A percentile compares a stretch with the other conserved stretches of the same genome.
Conservation (phyloP, 495 filamentous ascomycete species). For the Mytilinidion resinicola region DNA sequence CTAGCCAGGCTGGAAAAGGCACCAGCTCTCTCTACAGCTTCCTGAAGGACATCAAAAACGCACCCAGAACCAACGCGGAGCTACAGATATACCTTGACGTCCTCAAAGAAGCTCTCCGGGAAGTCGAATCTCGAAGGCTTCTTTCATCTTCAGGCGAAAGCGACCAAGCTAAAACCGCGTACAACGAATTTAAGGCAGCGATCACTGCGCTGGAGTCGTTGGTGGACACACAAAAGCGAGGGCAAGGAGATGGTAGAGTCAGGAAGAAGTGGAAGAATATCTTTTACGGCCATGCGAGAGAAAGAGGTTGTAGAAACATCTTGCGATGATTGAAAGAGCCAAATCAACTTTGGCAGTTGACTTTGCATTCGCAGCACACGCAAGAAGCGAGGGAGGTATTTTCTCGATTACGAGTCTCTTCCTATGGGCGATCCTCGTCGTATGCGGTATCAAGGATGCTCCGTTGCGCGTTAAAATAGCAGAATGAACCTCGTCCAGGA, state of each 20-base stretch:
- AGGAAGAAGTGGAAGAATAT: background rate
- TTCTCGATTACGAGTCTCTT: background rate
- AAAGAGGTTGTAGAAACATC: background rate
- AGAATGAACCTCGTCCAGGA: too few relatives aligned
- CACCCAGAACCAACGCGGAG: background rate
- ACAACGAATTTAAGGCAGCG: background rate
- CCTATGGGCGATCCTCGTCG: too few relatives aligned
- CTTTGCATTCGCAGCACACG: background rate
- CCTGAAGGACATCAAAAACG: background rate
- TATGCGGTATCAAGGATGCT: too few relatives aligned
- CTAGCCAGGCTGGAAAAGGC: background rate
- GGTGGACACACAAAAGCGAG: background rate
- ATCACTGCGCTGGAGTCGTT: background rate
- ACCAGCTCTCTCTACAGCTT: background rate
- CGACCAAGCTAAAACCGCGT: background rate
- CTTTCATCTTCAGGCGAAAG: background rate
- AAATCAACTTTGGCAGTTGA: background rate
- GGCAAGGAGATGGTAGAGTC: background rate
- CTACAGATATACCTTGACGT: background rate
- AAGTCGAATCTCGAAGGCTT: background rate
- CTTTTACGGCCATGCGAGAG: background rate
- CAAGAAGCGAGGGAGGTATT: background rate
- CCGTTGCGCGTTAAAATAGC: too few relatives aligned
- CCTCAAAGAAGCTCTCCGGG: background rate
- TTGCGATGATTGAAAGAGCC: background rate